phyloP scores from a whole-genome alignment of 805 yeast species.

The Nakazawaea siamensis region DNA sequence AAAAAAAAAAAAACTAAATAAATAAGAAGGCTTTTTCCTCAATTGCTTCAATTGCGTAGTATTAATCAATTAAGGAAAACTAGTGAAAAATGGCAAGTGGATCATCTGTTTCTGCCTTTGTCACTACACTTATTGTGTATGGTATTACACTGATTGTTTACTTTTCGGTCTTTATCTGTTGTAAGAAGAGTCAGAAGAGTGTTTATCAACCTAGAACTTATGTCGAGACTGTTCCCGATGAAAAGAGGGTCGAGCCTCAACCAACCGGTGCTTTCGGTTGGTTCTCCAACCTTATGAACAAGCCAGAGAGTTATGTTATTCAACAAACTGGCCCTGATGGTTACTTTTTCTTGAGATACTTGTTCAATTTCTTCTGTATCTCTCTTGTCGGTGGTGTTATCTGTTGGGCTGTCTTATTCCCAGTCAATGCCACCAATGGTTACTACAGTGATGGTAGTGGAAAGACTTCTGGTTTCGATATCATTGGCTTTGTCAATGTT shows the following conservation, averaged over 20 bases:
- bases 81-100: slow-evolving; percentile 1
- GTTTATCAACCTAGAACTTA: slow-evolving; percentile 45
- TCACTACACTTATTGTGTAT: slow-evolving; percentile 38
- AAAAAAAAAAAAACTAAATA: no score
- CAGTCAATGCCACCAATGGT: slow-evolving; percentile 70
- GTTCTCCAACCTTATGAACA: slow-evolving; percentile 40
- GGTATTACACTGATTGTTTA: slow-evolving; percentile 33
- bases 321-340: slow-evolving; percentile 75
- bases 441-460: slow-evolving; percentile 20
- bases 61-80: neutral
- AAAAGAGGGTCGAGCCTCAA: slow-evolving; percentile 32
- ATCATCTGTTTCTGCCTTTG: slow-evolving; percentile 30
- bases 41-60: no score
- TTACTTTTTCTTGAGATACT: slow-evolving; percentile 60
- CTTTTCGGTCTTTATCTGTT: slow-evolving; percentile 26
- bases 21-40: no score
- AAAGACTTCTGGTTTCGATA: slow-evolving; percentile 43
- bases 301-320: slow-evolving; percentile 53
- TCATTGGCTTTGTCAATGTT: slow-evolving; percentile 57
- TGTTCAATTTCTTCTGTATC: slow-evolving; percentile 45
- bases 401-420: slow-evolving; percentile 61
- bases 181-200: slow-evolving; percentile 34
- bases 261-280: slow-evolving; percentile 44
- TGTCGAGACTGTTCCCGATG: slow-evolving; percentile 38
- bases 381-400: slow-evolving; percentile 46